Percentiles rank a stretch among this genome's conserved stretches.
phyloP scores from a whole-genome alignment of 805 yeast genomes.

The Lachancea meyersii region DNA sequence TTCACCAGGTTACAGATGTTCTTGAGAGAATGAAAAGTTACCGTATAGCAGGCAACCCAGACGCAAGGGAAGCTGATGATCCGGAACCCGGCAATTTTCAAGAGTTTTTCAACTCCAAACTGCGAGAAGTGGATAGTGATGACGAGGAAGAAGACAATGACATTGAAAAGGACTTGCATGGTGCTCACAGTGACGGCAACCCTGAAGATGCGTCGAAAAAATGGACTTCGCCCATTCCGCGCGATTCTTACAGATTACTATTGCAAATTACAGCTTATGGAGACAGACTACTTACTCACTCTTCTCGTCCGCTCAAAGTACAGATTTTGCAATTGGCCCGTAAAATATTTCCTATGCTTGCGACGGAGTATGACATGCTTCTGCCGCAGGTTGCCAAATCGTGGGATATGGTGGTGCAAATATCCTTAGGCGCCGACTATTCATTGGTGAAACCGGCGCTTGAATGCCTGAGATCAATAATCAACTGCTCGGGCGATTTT shows the following conservation, averaged over 20 bases:
- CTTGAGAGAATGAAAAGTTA: constrained; percentile 35
- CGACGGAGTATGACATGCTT: constrained; percentile 36
- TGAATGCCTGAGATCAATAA: constrained; percentile 18
- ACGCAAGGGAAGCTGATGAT: background rate
- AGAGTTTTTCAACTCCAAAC: constrained; percentile 35
- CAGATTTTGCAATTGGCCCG: constrained; percentile 49
- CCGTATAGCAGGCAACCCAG: constrained; percentile 24
- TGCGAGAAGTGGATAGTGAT: constrained; percentile 34
- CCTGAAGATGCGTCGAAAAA: constrained; percentile 27
- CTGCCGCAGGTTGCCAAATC: constrained; percentile 30
- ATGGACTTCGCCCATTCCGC: constrained; percentile 69
- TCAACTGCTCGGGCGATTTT: constrained; percentile 23
- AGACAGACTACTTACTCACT: constrained; percentile 61
- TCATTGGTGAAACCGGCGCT: constrained; percentile 22
- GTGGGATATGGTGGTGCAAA: constrained; percentile 25
- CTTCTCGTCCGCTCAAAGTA: constrained; percentile 48
- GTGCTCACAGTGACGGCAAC: constrained; percentile 2
- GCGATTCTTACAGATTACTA: constrained; percentile 49
- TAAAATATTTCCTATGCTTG: constrained; percentile 45
- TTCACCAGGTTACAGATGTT: constrained; percentile 40
- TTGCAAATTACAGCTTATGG: constrained; percentile 63
- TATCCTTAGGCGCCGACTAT: constrained; percentile 18
- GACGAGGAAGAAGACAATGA: constrained; percentile 26
- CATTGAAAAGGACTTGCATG: constrained; percentile 9
- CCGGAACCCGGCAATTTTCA: constrained; percentile 19